Evolutionary conservation across 2,329 filamentous ascomycete species (phyloP), one percentile per base, ranked within the genome.

Genomic region (Cordyceps cateniannulata): DNA sequence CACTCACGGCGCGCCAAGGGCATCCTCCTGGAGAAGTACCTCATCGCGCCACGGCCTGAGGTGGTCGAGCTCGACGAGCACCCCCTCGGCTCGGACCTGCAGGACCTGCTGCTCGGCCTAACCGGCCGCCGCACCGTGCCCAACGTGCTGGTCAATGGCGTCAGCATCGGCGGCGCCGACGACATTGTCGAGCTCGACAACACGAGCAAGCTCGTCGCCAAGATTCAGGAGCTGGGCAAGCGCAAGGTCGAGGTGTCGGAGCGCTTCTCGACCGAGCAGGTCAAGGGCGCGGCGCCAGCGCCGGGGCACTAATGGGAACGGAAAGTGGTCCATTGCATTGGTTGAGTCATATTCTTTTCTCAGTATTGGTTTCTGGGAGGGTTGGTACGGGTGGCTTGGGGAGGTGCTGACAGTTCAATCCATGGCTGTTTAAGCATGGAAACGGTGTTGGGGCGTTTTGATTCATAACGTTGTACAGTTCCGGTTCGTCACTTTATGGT

Each of bases 31-130:
- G 85, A 93, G 24, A 87, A 89, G 67, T 98, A 98, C 78, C 80
- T 79, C 59, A 96, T 99, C 70, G 83, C 85, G 1, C 95, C 95
- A 0, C 76, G 84, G 12, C 95, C 95, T 0, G 89, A 87, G 69
- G 89, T 99, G 8, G 92, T 98, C 56, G 95, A 99, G 75, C 84
- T 99, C 14, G 92, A 99, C 74, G 74, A 85, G 65, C 91, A 97
- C 70, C 83, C 85, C 0, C 79, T 96, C 14, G 95, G 93, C 40
- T 70, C 76, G 1, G 75, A 83, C 60, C 76, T 99, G 47, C 95
- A 99, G 74, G 82, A 81, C 10, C 81, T 85, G 20, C 79, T 99
- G 10, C 81, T 75, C 18, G 82, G 86, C 62, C 88, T 84, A 70
- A 98, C 95, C 0, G 89, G 90, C 49, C 84, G 93, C 54, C 81